Base-by-base conservation (phyloP, 2,329 filamentous ascomycete species). In the Aspergillus aculeatus region DNA sequence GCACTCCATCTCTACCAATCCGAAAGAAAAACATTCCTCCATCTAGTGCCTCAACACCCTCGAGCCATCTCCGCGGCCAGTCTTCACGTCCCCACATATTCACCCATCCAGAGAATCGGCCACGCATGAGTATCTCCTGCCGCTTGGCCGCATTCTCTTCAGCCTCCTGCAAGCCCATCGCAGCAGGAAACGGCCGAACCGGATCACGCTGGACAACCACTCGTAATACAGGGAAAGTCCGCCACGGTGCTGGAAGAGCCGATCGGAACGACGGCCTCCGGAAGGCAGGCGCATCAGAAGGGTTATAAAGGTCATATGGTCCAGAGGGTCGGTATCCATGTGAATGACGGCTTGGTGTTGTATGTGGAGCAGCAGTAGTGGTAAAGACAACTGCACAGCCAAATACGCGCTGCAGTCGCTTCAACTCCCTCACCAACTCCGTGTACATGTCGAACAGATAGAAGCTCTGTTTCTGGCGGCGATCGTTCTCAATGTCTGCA, bases 371-470 rank as follows among this genome's bases (percentile, higher is more conserved):
- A 57, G 50, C 58, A 65, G 4, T 73, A 29, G 72, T 71, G 3
- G 77, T 79, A 62, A 75, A 80, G 2, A 77, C 63, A 21, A 81
- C 64, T 5, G 69, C 63, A 61, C 77, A 80, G 24, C 72, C 69
- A 52, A 80, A 78, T 4, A 60, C 62, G 6, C 60, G 31, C 56
- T 80, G 78, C 4, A 80, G 54, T 4, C 62, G 62, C 50, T 74
- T 75, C 50, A 80, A 57, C 47, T 68, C 63, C 11, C 53, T 57
- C 10, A 68, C 71, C 4, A 76, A 38, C 3, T 73, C 67, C 0
- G 62, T 58, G 49, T 76, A 76, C 16, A 76, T 52, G 47, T 74
- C 69, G 10, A 66, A 59, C 16, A 76, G 54, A 47, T 71, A 61
- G 24, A 76, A 77, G 21, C 65, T 69, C 4, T 62, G 62, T 26